Evolutionary conservation across 2,329 filamentous ascomycete genomes (phyloP).

Genomic region (Pyrenochaeta sp.): DNA sequence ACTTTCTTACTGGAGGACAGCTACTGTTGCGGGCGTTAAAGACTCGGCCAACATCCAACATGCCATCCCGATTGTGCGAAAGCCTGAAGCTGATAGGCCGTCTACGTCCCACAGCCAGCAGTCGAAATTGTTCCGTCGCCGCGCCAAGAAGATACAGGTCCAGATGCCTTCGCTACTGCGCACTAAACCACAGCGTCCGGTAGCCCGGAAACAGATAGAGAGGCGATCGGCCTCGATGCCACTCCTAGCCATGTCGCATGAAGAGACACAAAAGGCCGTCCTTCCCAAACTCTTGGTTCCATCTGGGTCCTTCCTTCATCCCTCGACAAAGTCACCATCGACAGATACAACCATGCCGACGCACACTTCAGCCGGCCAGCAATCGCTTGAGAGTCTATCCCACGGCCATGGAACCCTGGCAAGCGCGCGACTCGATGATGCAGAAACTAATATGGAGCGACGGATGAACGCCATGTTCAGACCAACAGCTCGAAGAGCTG

Average conservation of each 20-base stretch:
- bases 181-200: slow-evolving; percentile 22
- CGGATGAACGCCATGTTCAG: slow-evolving; percentile 23
- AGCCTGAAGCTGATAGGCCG: slow-evolving; percentile 14
- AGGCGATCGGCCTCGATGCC: slow-evolving; percentile 39
- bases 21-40: slow-evolving; percentile 10
- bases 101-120: slow-evolving; percentile 30
- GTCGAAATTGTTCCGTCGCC: slow-evolving; percentile 34
- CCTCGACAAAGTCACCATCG: slow-evolving; percentile 10
- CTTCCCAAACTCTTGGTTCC: slow-evolving; percentile 15
- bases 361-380: slow-evolving; percentile 5
- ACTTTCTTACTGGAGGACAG: slow-evolving; percentile 44
- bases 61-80: slow-evolving; percentile 35
- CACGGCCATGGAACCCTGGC: slow-evolving; percentile 16
- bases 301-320: slow-evolving; percentile 15
- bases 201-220: slow-evolving; percentile 23
- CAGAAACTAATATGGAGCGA: slow-evolving; percentile 26
- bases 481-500: slow-evolving; percentile 13
- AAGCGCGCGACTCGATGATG: slow-evolving; percentile 19
- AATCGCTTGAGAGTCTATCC: slow-evolving; percentile 6
- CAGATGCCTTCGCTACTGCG: slow-evolving; percentile 40
- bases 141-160: slow-evolving; percentile 39
- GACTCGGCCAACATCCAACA: slow-evolving; percentile 31
- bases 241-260: slow-evolving; percentile 26
- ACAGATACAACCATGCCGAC: slow-evolving; percentile 9
- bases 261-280: slow-evolving; percentile 12